Evolutionary conservation across 176 grass and related monocot genomes (phyloP).

Genomic region (Oropetium thomaeum): DNA sequence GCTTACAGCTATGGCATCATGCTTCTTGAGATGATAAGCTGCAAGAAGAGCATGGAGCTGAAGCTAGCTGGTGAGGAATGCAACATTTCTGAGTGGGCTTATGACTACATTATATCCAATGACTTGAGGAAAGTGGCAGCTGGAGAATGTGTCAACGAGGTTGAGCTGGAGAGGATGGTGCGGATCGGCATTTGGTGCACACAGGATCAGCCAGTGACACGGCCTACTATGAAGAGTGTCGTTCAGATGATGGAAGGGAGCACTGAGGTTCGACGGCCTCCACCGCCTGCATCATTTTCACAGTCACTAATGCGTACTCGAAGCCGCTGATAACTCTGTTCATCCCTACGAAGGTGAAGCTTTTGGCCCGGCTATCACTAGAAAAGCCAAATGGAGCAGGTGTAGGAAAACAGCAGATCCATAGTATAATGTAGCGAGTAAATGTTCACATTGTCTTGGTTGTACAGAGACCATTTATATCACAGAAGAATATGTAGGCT

Average conservation of each 20-base stretch:
- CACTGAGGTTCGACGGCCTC: constrained; percentile 34
- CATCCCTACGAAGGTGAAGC: not conserved
- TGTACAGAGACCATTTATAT: not conserved
- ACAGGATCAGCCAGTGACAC: constrained; percentile 40
- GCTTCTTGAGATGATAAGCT: constrained; percentile 53
- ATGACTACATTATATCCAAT: constrained; percentile 4
- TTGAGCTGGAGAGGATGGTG: constrained; percentile 40
- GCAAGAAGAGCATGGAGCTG: constrained; percentile 43
- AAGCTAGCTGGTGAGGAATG: constrained; percentile 29
- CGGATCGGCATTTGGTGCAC: constrained; percentile 54
- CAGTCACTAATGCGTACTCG: not conserved
- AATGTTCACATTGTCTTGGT: not conserved
- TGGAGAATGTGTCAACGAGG: constrained; percentile 22
- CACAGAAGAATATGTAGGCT: not conserved
- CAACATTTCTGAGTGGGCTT: constrained; percentile 36
- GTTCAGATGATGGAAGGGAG: constrained; percentile 54
- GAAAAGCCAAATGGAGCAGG: not conserved
- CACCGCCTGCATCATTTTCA: constrained; percentile 22
- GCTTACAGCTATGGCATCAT: constrained; percentile 53
- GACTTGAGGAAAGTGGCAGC: constrained; percentile 30
- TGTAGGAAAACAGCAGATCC: not conserved
- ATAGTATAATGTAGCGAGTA: not conserved
- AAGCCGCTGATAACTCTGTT: constrained; percentile 1
- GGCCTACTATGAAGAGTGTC: constrained; percentile 41
- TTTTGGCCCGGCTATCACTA: too few relatives aligned